These are phyloP conservation scores for Keqinozyma sinolaborantium DNA, from an alignment of 1,139 yeast genomes.

Conservation along the genomic window DNA sequence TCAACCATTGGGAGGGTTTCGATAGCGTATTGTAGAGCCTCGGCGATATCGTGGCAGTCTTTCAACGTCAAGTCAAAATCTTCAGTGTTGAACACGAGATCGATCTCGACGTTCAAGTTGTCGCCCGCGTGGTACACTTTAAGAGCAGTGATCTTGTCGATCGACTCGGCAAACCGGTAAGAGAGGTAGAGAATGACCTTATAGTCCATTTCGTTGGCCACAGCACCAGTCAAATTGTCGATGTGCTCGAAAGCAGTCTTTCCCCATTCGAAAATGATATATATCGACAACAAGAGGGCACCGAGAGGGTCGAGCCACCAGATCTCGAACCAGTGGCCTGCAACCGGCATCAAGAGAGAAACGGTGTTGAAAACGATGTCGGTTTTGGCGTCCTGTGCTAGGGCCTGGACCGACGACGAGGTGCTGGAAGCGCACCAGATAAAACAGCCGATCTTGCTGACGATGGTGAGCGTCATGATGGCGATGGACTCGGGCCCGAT, in stretches of 20 bases:
- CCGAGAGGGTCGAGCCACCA: slow-evolving; percentile 79
- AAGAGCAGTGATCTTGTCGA: slow-evolving; percentile 61
- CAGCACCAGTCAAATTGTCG: slow-evolving; percentile 71
- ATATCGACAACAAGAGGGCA: slow-evolving; percentile 59
- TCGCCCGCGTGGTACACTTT: slow-evolving; percentile 82
- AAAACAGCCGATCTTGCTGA: slow-evolving; percentile 60
- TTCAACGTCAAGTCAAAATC: slow-evolving; percentile 46
- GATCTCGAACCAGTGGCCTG: slow-evolving; percentile 47
- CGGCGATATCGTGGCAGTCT: slow-evolving; percentile 79
- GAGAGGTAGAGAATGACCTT: slow-evolving; percentile 67
- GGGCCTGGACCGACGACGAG: slow-evolving; percentile 71
- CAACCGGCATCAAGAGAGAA: slow-evolving; percentile 65
- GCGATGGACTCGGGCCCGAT: slow-evolving; percentile 52
- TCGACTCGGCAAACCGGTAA: slow-evolving; percentile 65
- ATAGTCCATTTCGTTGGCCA: slow-evolving; percentile 60
- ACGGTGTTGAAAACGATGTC: slow-evolving; percentile 71
- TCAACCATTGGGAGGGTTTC: slow-evolving; percentile 77
- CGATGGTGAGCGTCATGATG: slow-evolving; percentile 64
- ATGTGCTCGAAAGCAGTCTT: slow-evolving; percentile 67
- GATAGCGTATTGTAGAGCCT: slow-evolving; percentile 74
- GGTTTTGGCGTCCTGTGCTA: slow-evolving; percentile 80
- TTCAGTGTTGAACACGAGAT: slow-evolving; percentile 55
- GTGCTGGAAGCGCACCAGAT: slow-evolving; percentile 60
- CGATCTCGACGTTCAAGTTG: slow-evolving; percentile 72
- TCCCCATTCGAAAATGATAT: slow-evolving; percentile 65